These are phyloP conservation scores for Paramecium octaurelia DNA, from an alignment of 73 alveolate genomes.

Conservation along the genomic window DNA sequence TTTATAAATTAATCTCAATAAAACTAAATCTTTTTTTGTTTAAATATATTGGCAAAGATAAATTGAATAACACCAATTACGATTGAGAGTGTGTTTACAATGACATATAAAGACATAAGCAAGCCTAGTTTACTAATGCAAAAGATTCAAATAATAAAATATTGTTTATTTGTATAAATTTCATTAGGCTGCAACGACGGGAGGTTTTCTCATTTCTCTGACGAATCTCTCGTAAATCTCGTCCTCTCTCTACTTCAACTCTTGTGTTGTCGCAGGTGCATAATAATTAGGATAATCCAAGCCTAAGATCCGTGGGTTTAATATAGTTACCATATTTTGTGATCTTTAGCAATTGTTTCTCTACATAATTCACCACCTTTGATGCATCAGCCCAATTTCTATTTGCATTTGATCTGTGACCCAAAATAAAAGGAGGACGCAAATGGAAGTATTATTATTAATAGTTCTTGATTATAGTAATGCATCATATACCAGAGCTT, in stretches of 20 bases:
- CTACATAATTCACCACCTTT: slow-evolving; percentile 9
- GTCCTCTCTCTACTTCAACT: background rate
- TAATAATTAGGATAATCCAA: slow-evolving; percentile 27
- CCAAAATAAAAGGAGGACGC: slow-evolving; percentile 14
- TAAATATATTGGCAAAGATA: background rate
- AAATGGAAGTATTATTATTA: background rate
- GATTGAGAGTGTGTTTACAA: background rate
- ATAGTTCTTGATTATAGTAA: background rate
- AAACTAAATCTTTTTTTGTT: background rate
- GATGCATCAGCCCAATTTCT: slow-evolving; percentile 44
- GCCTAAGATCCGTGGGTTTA: background rate
- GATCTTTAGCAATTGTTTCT: background rate
- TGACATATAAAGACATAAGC: background rate
- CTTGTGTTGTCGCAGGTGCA: background rate
- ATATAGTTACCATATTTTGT: slow-evolving; percentile 13
- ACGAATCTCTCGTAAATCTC: slow-evolving; percentile 18
- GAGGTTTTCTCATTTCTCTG: slow-evolving; percentile 46
- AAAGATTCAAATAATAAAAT: background rate
- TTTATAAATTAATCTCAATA: background rate
- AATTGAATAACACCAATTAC: background rate
- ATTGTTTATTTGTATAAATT: background rate
- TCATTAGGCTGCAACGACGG: slow-evolving; percentile 26
- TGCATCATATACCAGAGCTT: background rate
- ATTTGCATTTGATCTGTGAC: slow-evolving; percentile 36
- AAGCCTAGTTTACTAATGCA: background rate